phyloP scores from a whole-genome alignment of 495 filamentous ascomycete genomes.

The Chaetomium tenue region DNA sequence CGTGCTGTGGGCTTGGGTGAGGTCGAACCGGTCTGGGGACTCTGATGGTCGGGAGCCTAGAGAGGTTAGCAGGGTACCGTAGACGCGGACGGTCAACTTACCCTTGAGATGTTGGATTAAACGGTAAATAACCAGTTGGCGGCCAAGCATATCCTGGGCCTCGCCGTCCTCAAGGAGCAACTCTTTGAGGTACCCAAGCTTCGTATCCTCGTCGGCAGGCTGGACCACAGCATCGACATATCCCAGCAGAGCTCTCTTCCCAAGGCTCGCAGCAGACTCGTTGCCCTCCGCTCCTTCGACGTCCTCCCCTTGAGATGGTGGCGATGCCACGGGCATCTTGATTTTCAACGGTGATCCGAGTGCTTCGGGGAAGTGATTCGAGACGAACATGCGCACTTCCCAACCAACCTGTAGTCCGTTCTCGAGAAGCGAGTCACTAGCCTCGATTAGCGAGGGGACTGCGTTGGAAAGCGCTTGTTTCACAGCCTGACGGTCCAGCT shows the following conservation, averaged over 20 bases:
- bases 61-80: background rate
- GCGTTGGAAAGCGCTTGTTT: conserved; percentile 12
- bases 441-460: conserved; percentile 29
- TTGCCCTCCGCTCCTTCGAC: background rate
- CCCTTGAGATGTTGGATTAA: conserved; percentile 32
- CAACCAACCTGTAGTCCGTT: conserved; percentile 35
- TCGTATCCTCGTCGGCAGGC: conserved; percentile 28
- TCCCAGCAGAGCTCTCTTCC: conserved; percentile 22
- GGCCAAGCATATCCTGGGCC: conserved; percentile 10
- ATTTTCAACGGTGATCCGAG: conserved; percentile 26
- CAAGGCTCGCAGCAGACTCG: conserved; percentile 14
- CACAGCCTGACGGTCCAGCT: conserved; percentile 19
- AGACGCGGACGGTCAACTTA: background rate
- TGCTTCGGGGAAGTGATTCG: conserved; percentile 30
- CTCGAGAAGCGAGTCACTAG: conserved; percentile 33
- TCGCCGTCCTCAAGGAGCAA: conserved; percentile 21
- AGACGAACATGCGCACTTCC: conserved; percentile 43
- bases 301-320: background rate
- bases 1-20: conserved; percentile 34
- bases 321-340: conserved; percentile 10
- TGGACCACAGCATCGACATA: conserved; percentile 32
- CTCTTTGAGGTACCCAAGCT: conserved; percentile 31
- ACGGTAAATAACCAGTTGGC: conserved; percentile 29
- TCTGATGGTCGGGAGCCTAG: conserved; percentile 21
- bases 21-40: conserved; percentile 24